Base-by-base conservation (phyloP, 345 rosid genomes). In the Eucalyptus caleyi region DNA sequence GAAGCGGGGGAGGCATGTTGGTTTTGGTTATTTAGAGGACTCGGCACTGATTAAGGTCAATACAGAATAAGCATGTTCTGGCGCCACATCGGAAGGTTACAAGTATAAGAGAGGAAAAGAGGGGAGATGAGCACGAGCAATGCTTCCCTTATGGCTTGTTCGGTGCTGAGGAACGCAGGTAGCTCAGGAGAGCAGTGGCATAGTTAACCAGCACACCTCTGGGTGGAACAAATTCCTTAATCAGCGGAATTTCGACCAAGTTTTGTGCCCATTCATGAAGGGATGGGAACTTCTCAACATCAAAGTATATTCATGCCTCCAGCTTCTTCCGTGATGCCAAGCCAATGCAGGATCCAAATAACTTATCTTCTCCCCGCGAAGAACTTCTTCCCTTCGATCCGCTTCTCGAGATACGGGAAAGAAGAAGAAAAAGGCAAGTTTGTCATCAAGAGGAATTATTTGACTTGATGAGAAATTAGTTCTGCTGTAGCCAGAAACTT, bases 231-330 rank as follows among this genome's bases (percentile, higher is more conserved):
- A 89, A 45, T 10, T 91, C 93, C 67, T 90, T 90, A 80, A 94
- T 87, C 8, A 89, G 13, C 3, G 92, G 92, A 77, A 87, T 65
- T 50, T 83, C 50, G 30, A 53, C 21, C 65, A 94, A 90, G 56
- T 90, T 82, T 1, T 54, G 87, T 19, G 82, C 14, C 93, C 94
- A 93, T 87, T 87, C 72, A 69, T 87, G 86, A 30, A 93, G 45
- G 45, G 45, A 44, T 44, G 45, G 45, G 45, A 92, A 90, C 80
- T 50, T 92, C 11, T 87, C 32, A 7, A 88, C 90, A 62, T 94
- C 93, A 47, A 44, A 93, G 30, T 67, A 92, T 18, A 87, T 94
- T 93, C 89, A 91, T 89, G 23, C 50, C 90, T 32, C 92, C 93
- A 27, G 90, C 86, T 91, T 94, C 92, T 87, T 94, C 94, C 69